phyloP scores from a whole-genome alignment of 805 yeast species.

The Candida glaebosa region DNA sequence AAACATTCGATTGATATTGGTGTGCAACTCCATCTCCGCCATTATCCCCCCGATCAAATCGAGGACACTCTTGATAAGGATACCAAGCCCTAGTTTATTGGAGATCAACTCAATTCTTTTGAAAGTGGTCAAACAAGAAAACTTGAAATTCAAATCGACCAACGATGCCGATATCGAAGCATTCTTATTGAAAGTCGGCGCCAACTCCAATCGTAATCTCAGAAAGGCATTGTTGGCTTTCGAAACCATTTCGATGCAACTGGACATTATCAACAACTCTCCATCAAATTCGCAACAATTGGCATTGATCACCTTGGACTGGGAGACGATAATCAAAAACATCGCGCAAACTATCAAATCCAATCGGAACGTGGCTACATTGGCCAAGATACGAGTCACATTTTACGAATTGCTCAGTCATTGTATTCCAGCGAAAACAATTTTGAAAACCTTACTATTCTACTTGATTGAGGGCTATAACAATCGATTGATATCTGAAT shows the following conservation, averaged over 20 bases:
- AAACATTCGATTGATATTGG: conserved; percentile 76
- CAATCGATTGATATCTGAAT: conserved; percentile 31
- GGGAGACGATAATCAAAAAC: conserved; percentile 77
- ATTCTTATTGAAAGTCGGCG: conserved; percentile 51
- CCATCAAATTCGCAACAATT: conserved; percentile 26
- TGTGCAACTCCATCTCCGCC: conserved; percentile 86
- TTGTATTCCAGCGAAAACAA: conserved; percentile 86
- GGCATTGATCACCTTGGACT: conserved; percentile 70
- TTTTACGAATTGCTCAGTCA: conserved; percentile 86
- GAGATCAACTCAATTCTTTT: conserved; percentile 59
- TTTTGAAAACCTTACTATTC: conserved; percentile 57
- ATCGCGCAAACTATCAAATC: conserved; percentile 58
- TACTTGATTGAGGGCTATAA: conserved; percentile 33
- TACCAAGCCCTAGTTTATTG: conserved; percentile 68
- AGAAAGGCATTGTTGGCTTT: conserved; percentile 74
- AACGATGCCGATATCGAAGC: conserved; percentile 29
- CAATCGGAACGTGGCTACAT: conserved; percentile 60
- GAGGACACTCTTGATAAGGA: conserved; percentile 82
- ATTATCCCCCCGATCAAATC: conserved; percentile 94
- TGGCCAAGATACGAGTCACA: conserved; percentile 60
- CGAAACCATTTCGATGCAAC: conserved; percentile 78
- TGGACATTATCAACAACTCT: conserved; percentile 44
- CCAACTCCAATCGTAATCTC: conserved; percentile 62
- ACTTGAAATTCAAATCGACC: conserved; percentile 36
- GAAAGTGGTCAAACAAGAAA: conserved; percentile 57